Conservation (phyloP, 2,329 filamentous ascomycete species). For the Colletotrichum sp. region DNA sequence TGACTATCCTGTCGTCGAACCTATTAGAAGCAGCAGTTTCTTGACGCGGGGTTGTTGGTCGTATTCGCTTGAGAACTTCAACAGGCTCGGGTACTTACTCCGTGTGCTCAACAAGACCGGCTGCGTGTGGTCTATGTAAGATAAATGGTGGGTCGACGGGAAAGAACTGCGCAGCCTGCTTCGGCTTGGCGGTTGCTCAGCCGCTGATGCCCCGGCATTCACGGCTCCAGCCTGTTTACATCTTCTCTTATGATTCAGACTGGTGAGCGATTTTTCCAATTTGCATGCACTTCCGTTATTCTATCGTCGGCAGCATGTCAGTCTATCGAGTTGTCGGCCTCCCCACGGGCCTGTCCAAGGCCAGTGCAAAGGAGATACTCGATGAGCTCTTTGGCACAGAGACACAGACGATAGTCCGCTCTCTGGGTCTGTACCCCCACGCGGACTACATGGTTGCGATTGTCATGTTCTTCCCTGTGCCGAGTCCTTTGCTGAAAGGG, state of each 20-base stretch:
- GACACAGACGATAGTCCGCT: no score
- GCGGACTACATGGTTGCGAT: no score
- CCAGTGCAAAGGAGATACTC: background rate
- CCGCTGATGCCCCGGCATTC: background rate
- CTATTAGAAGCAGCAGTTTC: no score
- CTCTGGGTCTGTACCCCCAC: no score
- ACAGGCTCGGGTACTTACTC: rapidly evolving
- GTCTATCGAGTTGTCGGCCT: background rate
- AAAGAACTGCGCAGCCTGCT: background rate
- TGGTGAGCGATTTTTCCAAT: no score
- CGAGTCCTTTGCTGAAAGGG: no score
- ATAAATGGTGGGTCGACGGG: no score
- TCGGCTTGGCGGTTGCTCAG: background rate
- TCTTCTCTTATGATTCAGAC: background rate
- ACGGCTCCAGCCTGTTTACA: background rate
- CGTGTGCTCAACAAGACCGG: background rate
- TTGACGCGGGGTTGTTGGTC: no score
- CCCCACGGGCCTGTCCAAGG: background rate
- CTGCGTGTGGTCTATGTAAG: background rate
- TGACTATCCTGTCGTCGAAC: no score
- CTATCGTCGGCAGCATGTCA: background rate
- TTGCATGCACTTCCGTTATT: background rate
- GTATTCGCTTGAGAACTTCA: background rate
- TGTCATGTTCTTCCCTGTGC: no score
- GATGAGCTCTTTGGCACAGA: background rate